These are phyloP conservation scores for Lentinula sp. DNA, from an alignment of 768 basidiomycete genomes.

Conservation along the genomic window DNA sequence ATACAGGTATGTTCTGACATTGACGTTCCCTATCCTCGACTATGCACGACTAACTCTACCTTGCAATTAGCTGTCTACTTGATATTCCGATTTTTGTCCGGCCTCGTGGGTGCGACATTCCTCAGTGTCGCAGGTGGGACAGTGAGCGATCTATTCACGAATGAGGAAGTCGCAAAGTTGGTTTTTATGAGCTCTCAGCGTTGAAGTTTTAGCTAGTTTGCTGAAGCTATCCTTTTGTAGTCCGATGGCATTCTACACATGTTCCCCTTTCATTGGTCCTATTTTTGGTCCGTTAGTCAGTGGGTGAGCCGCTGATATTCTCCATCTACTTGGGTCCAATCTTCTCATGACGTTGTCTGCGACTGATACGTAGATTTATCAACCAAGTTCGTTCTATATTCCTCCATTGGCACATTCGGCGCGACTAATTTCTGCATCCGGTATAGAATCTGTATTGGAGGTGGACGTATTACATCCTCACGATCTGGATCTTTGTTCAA, in stretches of 20 bases:
- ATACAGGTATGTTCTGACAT: slow-evolving; percentile 40
- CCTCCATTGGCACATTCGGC: neutral
- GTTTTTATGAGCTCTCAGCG: slow-evolving; percentile 10
- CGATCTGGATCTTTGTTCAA: slow-evolving; percentile 65
- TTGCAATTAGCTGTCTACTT: slow-evolving; percentile 47
- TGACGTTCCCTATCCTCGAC: neutral
- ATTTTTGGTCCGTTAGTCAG: slow-evolving; percentile 51
- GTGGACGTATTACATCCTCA: slow-evolving; percentile 70
- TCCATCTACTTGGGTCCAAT: slow-evolving; percentile 33
- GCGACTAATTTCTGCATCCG: slow-evolving; percentile 6
- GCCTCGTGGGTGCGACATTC: slow-evolving; percentile 49
- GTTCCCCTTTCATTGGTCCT: slow-evolving; percentile 46
- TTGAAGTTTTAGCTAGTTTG: neutral
- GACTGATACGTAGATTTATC: slow-evolving; percentile 43
- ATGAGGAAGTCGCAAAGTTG: slow-evolving; percentile 53
- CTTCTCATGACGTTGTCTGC: neutral
- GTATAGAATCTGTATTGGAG: slow-evolving; percentile 53
- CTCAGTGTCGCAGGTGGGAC: slow-evolving; percentile 53
- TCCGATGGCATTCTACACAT: slow-evolving; percentile 51
- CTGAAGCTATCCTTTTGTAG: too few relatives aligned
- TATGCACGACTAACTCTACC: neutral
- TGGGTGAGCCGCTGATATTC: slow-evolving; percentile 48
- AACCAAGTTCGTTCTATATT: slow-evolving; percentile 45
- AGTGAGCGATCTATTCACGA: slow-evolving; percentile 49
- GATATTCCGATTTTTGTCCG: slow-evolving; percentile 48